phyloP scores from a whole-genome alignment of 331 rosid genomes.

The Malus hybrid region DNA sequence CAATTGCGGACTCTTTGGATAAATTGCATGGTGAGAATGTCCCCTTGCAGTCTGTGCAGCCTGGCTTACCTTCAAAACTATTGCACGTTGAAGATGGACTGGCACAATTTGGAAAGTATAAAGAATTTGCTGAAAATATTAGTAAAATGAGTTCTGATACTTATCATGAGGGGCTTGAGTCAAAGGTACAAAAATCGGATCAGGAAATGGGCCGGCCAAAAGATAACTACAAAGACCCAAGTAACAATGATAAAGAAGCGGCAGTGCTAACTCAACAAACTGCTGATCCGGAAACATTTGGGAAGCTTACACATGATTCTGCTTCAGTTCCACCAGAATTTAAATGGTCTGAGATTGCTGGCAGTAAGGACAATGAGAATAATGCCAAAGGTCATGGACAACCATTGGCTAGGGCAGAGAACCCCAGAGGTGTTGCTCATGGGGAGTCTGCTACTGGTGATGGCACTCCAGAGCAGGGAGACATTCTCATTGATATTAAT shows the following conservation, averaged over 20 bases:
- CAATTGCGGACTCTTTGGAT: constrained; percentile 21
- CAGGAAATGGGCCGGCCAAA: constrained; percentile 18
- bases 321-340: constrained; percentile 19
- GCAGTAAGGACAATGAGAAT: constrained; percentile 12
- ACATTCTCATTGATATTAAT: constrained; percentile 42
- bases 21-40: constrained; percentile 28
- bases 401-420: constrained; percentile 15
- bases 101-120: constrained; percentile 5
- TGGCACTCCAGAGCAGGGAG: constrained; percentile 35
- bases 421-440: constrained; percentile 11
- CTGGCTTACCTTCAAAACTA: constrained; percentile 21
- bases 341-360: constrained; percentile 18
- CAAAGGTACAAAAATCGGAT: constrained; percentile 17
- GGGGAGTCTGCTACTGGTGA: constrained; percentile 23
- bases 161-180: constrained; percentile 23
- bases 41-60: constrained; percentile 21
- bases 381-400: constrained; percentile 1
- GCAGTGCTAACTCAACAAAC: constrained; percentile 13
- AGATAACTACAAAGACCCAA: constrained; percentile 19
- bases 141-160: constrained; percentile 16
- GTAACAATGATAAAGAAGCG: constrained; percentile 16
- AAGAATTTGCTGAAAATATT: constrained; percentile 16
- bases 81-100: constrained; percentile 29
- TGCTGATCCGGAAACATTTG: constrained; percentile 18
- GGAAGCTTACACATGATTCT: constrained; percentile 16